Evolutionary conservation across 2,329 filamentous ascomycete genomes (phyloP), one percentile per base, ranked within the genome.

Genomic region (Colletotrichum sp.): DNA sequence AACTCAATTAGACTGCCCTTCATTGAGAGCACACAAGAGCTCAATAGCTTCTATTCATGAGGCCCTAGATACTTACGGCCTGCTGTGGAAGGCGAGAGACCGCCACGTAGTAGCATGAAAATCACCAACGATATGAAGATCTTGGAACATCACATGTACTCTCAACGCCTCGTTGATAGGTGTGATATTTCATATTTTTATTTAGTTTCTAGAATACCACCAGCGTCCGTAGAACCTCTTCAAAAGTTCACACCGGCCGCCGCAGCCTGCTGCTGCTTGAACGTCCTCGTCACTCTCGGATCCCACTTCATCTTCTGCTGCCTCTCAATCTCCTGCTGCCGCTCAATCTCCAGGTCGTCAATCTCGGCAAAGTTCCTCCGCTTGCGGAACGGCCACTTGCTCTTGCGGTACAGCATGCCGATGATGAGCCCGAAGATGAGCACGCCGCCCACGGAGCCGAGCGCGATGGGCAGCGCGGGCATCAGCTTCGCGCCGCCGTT

Each of bases 381-480:
- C 12, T 36, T 55, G 47, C 38, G 29, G 33, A 76, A 76, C 5
- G 73, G 75, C 62, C 75, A 73, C 54, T 29, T 21, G 43, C 64
- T 33, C 61, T 75, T 76, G 21, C 70, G 51, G 65, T 76, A 75
- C 11, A 75, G 67, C 54, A 69, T 47, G 27, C 75, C 75, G 27
- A 70, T 21, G 11, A 74, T 18, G 21, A 73, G 63, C 11, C 73
- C 75, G 16, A 76, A 55, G 38, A 75, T 64, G n/a, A 75, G 27
- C 5, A 76, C 70, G 43, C 75, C 75, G 15, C 73, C 75, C 4
- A 68, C 73, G 21, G 74, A 66, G 21, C 75, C 75, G 3, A 76
- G 64, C 8, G 75, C 54, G 61, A 76, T 76, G 4, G 75, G 73
- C 64, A 76, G 73, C 36, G 75, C 75, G 16, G 75, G 75, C 75